Evolutionary conservation across 108 stramenopile genomes (phyloP).

Genomic region (Conticribra guillardii): DNA sequence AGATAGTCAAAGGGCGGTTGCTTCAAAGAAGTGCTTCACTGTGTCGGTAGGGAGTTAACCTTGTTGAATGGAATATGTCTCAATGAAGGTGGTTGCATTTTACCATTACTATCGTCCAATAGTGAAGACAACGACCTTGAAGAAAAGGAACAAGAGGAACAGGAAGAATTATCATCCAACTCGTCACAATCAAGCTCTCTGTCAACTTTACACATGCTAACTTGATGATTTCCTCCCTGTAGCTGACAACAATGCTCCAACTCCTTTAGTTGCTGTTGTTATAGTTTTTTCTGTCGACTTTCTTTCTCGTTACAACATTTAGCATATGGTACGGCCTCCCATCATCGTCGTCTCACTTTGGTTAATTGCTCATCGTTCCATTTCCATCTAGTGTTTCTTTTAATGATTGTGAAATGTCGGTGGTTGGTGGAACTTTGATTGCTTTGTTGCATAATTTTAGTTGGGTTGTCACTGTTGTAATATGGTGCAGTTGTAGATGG

Average conservation of each 20-base stretch:
- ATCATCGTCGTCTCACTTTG: conserved; percentile 45
- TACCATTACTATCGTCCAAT: conserved; percentile 1
- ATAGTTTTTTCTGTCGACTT: neutral
- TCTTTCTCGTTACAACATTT: conserved; percentile 1
- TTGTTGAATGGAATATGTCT: conserved; percentile 41
- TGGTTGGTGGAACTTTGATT: too few species aligned
- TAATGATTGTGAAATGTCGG: too few species aligned
- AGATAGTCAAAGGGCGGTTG: too few species aligned
- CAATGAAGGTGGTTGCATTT: conserved; percentile 32
- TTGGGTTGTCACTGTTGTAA: too few species aligned
- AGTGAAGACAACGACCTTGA: neutral
- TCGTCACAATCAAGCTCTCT: neutral
- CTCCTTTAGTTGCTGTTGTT: too few species aligned
- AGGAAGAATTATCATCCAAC: conserved; percentile 7
- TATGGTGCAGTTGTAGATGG: too few species aligned
- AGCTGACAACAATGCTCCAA: too few species aligned
- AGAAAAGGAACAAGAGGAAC: conserved; percentile 18
- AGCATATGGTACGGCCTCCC: conserved; percentile 36
- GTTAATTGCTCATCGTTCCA: conserved; percentile 36
- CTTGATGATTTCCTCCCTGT: too few species aligned
- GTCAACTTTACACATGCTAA: too few species aligned
- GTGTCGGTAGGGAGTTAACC: neutral
- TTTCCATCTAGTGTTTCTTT: conserved; percentile 31
- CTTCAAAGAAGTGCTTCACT: neutral
- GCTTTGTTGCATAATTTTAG: too few species aligned